A percentile compares a stretch with the other conserved stretches of the same genome.
These are phyloP conservation scores for Calophaca sinica DNA, from an alignment of 306 rosid species.

Conservation along the genomic window DNA sequence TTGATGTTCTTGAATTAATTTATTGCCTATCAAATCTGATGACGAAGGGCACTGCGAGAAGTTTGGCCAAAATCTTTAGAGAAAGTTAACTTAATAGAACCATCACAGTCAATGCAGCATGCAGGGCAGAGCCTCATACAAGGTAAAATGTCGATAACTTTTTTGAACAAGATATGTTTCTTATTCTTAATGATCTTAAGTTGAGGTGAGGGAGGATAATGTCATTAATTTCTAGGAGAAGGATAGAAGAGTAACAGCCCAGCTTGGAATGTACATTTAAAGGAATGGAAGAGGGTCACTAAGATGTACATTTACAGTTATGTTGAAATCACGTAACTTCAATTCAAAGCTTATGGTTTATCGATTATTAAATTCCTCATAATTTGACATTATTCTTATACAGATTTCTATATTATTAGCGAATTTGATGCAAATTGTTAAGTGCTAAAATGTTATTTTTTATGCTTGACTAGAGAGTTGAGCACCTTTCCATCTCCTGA, in stretches of 20 bases:
- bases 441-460: neutral
- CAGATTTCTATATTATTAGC: neutral
- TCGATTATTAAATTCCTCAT: slow-evolving; percentile 4
- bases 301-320: slow-evolving; percentile 11
- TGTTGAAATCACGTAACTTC: neutral
- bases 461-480: slow-evolving; percentile 17
- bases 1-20: slow-evolving; percentile 24
- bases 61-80: slow-evolving; percentile 88
- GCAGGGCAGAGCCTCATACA: slow-evolving; percentile 84
- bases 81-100: slow-evolving; percentile 83
- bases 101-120: slow-evolving; percentile 96
- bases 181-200: slow-evolving; percentile 33
- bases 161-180: neutral
- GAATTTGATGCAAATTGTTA: neutral
- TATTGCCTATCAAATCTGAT: slow-evolving; percentile 45
- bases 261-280: slow-evolving; percentile 15
- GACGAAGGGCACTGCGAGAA: slow-evolving; percentile 81
- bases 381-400: slow-evolving; percentile 20
- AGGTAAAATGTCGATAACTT: slow-evolving; percentile 55
- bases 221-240: slow-evolving; percentile 15
- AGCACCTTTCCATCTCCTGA: neutral
- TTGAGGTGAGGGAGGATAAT: slow-evolving; percentile 25
- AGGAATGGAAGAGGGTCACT: slow-evolving; percentile 18
- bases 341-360: slow-evolving; percentile 1
- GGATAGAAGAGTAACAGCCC: slow-evolving; percentile 29